Conservation (phyloP, 805 yeast genomes). For the baker's yeast (Saccharomyces cerevisiae) region DNA sequence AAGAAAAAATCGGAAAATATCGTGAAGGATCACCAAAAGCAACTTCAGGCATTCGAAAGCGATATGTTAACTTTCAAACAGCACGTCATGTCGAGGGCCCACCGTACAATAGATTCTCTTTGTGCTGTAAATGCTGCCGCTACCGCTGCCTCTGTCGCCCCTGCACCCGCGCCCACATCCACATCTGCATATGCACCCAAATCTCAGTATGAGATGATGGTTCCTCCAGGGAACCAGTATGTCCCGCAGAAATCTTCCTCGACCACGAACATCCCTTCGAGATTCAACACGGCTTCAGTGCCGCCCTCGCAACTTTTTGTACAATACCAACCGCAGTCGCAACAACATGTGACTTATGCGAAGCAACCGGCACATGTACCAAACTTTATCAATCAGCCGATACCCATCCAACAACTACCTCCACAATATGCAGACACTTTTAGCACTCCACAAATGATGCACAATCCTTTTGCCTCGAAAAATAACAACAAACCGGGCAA, state of each 20-base stretch:
- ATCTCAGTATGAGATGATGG: not conserved
- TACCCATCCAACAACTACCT: constrained; percentile 1
- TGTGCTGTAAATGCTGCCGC: not conserved
- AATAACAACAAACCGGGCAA: constrained; percentile 7
- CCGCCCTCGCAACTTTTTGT: constrained; percentile 3
- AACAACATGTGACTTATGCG: not conserved
- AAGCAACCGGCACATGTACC: constrained; percentile 2
- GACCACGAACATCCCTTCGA: not conserved
- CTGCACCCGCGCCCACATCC: not conserved
- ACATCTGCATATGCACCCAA: not conserved
- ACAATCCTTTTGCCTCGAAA: constrained; percentile 19
- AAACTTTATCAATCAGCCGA: constrained; percentile 3
- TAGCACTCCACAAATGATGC: constrained; percentile 9
- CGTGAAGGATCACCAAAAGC: not conserved
- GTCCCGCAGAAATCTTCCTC: not conserved
- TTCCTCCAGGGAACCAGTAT: not conserved
- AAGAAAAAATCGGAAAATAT: not conserved
- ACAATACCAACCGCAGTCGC: constrained; percentile 8
- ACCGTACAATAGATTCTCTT: not conserved
- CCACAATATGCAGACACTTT: not conserved
- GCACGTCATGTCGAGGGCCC: not conserved
- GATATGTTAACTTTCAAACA: not conserved
- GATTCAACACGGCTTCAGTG: not conserved
- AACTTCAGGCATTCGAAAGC: not conserved
- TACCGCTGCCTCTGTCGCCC: not conserved